Conservation (phyloP, 2,329 filamentous ascomycete species). For the Fusarium sp. region DNA sequence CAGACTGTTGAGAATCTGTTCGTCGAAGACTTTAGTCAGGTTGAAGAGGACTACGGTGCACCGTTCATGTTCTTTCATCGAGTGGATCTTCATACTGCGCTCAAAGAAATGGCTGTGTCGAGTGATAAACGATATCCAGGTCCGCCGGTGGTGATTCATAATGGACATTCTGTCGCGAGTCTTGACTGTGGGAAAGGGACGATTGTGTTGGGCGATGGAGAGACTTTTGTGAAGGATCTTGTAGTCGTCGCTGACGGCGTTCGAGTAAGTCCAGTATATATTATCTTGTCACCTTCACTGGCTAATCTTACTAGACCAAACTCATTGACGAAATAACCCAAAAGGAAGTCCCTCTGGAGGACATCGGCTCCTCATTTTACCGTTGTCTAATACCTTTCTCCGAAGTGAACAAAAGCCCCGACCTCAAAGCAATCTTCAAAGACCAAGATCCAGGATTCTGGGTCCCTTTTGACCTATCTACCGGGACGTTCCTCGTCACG, state of each 20-base stretch:
- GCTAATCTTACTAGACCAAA: not conserved
- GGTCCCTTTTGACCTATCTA: not conserved
- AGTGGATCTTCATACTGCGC: not conserved
- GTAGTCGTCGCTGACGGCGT: not conserved
- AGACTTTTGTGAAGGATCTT: not conserved
- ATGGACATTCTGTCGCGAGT: not conserved
- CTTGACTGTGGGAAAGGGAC: accelerated
- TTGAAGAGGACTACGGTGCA: not conserved
- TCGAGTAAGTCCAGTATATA: not conserved
- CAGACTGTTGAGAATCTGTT: not conserved
- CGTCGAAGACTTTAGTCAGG: not conserved
- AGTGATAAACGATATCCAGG: not conserved
- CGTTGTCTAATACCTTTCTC: not conserved
- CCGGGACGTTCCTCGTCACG: not conserved
- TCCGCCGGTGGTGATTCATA: not conserved
- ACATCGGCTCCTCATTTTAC: not conserved
- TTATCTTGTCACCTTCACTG: accelerated
- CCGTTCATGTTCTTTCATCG: not conserved
- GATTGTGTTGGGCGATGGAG: not conserved
- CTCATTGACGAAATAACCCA: not conserved
- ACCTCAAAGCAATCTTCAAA: not conserved
- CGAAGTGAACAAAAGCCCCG: not conserved
- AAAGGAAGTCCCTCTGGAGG: not conserved
- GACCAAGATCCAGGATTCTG: not conserved
- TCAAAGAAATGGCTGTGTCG: not conserved